These are phyloP conservation scores for Tremellales sp. DNA, from an alignment of 1,284 basidiomycete species.

Conservation along the genomic window DNA sequence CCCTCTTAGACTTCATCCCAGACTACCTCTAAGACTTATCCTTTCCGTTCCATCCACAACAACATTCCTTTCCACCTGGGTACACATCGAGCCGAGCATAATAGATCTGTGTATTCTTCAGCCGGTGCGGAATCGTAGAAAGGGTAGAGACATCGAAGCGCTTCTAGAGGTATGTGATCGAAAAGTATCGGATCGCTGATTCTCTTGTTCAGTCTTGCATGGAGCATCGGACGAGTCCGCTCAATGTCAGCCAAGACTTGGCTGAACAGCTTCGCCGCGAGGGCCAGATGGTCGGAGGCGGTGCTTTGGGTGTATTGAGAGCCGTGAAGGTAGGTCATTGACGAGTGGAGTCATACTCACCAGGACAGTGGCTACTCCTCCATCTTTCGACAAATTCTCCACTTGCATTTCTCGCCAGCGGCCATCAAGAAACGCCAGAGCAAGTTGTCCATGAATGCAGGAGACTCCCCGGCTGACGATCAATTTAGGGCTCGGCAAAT, in stretches of 20 bases:
- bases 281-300: conserved; percentile 30
- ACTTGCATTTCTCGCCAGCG: conserved; percentile 11
- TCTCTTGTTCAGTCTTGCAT: conserved; percentile 7
- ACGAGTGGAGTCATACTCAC: not conserved
- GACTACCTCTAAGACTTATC: conserved; percentile 29
- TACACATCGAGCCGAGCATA: conserved; percentile 31
- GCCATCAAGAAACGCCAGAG: not conserved
- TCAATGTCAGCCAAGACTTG: conserved; percentile 23
- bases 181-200: not conserved
- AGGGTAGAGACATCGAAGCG: conserved; percentile 20
- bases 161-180: conserved; percentile 21
- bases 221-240: conserved; percentile 6
- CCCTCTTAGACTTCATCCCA: conserved; percentile 23
- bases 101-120: conserved; percentile 35
- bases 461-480: not conserved
- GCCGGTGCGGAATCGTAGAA: conserved; percentile 11
- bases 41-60: conserved; percentile 35
- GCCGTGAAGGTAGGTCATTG: conserved; percentile 26
- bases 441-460: not conserved
- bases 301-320: conserved; percentile 24
- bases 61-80: conserved; percentile 27
- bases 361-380: conserved; percentile 29
- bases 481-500: not conserved
- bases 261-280: conserved; percentile 24
- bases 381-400: conserved; percentile 31